Evolutionary conservation across 495 filamentous ascomycete genomes (phyloP).

Genomic region (Xylaria longipes): DNA sequence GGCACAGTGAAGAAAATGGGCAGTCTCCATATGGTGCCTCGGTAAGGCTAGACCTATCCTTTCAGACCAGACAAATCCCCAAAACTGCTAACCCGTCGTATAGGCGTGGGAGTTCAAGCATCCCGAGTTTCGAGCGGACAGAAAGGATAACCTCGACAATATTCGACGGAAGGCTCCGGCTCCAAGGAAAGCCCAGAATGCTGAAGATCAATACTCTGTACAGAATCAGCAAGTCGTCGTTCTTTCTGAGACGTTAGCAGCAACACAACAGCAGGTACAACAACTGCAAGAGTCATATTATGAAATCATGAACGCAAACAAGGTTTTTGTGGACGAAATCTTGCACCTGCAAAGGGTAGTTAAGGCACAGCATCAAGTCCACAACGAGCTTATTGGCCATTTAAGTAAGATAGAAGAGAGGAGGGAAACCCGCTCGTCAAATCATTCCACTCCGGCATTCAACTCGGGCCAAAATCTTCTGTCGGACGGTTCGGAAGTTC

Average conservation of each 20-base stretch:
- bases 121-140: constrained; percentile 93
- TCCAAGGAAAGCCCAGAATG: constrained; percentile 73
- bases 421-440: constrained; percentile 49
- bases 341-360: constrained; percentile 89
- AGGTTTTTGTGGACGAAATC: constrained; percentile 85
- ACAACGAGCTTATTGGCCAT: constrained; percentile 57
- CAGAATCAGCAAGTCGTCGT: constrained; percentile 83
- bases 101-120: constrained; percentile 99
- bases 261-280: constrained; percentile 91
- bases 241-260: constrained; percentile 84
- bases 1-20: constrained; percentile 93
- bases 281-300: constrained; percentile 83
- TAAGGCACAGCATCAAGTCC: constrained; percentile 68
- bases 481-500: constrained; percentile 62
- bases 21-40: constrained; percentile 90
- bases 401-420: constrained; percentile 54
- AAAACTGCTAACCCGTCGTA: constrained; percentile 32
- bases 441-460: constrained; percentile 47
- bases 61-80: constrained; percentile 1
- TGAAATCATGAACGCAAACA: constrained; percentile 83
- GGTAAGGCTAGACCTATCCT: constrained; percentile 59
- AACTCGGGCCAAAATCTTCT: constrained; percentile 46
- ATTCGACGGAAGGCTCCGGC: constrained; percentile 96
- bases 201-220: constrained; percentile 77
- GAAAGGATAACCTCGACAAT: constrained; percentile 95